phyloP scores from a whole-genome alignment of 257 asterid species.

The Fraxinus anomala region DNA sequence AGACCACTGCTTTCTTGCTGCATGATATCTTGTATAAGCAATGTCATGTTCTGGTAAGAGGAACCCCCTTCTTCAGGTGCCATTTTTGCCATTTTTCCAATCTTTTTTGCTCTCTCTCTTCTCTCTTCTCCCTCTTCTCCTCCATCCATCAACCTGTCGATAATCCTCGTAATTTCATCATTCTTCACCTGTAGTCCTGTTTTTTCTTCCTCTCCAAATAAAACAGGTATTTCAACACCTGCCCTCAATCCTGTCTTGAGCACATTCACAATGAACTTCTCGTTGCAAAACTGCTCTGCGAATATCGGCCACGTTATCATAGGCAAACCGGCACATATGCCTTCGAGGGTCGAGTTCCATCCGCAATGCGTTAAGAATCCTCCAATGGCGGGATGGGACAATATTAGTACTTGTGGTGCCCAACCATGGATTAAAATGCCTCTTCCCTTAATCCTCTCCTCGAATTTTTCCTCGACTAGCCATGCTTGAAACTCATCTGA shows the following conservation, averaged over 20 bases:
- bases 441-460: conserved; percentile 33
- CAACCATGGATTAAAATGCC: conserved; percentile 41
- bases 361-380: conserved; percentile 51
- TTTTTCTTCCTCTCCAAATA: conserved; percentile 27
- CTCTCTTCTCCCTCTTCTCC: conserved; percentile 34
- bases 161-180: conserved; percentile 19
- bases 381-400: conserved; percentile 32
- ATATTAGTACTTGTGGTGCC: conserved; percentile 49
- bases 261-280: conserved; percentile 29
- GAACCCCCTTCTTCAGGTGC: conserved; percentile 35
- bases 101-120: conserved; percentile 28
- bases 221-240: conserved; percentile 19
- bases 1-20: conserved; percentile 4
- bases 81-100: conserved; percentile 30
- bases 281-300: conserved; percentile 38
- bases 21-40: conserved; percentile 29
- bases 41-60: conserved; percentile 26
- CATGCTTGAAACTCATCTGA: conserved; percentile 19
- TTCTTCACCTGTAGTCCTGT: conserved; percentile 13
- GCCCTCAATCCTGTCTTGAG: conserved; percentile 27
- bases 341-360: conserved; percentile 48
- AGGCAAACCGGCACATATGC: conserved; percentile 29
- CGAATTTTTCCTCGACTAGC: conserved; percentile 28
- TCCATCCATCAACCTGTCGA: conserved; percentile 36
- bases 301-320: conserved; percentile 40